Conservation (phyloP, 129 eudicot genomes). For the Oenanthe sinensis region DNA sequence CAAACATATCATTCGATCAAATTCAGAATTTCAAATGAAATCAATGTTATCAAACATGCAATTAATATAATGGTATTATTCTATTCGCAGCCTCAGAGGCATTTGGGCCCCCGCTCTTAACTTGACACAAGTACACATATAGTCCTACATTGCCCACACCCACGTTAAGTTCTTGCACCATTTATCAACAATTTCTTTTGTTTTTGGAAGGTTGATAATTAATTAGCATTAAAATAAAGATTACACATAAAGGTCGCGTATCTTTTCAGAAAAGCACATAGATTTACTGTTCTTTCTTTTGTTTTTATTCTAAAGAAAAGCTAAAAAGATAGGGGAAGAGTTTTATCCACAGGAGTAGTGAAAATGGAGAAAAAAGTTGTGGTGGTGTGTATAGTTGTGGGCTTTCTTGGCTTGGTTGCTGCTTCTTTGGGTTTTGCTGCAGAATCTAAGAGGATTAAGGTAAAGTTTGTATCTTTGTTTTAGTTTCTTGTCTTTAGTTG, state of each 20-base stretch:
- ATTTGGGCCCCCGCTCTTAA: neutral
- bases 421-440: slow-evolving; percentile 67
- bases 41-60: too few species aligned
- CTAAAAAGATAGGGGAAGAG: neutral
- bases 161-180: neutral
- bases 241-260: slow-evolving; percentile 4
- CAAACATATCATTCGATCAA: too few species aligned
- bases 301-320: neutral
- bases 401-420: slow-evolving; percentile 50
- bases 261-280: neutral
- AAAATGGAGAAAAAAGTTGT: slow-evolving; percentile 38
- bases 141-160: neutral
- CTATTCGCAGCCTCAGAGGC: neutral
- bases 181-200: neutral
- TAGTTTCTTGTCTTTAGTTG: neutral
- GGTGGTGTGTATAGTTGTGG: slow-evolving; percentile 37
- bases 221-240: neutral
- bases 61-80: too few species aligned
- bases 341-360: neutral
- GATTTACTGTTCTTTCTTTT: neutral
- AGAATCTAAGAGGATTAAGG: slow-evolving; percentile 73
- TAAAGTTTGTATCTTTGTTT: slow-evolving; percentile 6
- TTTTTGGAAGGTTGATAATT: neutral
- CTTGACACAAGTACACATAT: neutral
- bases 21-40: too few species aligned